phyloP scores from a whole-genome alignment of 768 basidiomycete species.

The Psilocybe azurescens region DNA sequence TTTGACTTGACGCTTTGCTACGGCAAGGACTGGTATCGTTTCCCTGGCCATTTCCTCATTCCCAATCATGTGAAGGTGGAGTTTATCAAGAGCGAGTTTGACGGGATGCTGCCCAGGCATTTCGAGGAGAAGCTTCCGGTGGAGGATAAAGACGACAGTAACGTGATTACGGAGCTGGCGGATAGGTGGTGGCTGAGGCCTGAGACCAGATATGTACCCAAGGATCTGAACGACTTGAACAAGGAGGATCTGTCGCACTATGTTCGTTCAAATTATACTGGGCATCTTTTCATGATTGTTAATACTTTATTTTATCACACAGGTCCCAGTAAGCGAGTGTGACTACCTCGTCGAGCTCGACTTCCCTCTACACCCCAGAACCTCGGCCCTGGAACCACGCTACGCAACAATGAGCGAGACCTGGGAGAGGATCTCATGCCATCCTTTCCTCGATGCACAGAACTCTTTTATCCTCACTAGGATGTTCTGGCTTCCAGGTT shows the following conservation, averaged over 20 bases:
- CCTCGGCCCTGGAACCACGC: conserved; percentile 74
- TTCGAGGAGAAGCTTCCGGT: conserved; percentile 47
- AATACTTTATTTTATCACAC: conserved; percentile 2
- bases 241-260: conserved; percentile 78
- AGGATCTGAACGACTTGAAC: conserved; percentile 88
- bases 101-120: conserved; percentile 86
- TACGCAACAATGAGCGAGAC: conserved; percentile 66
- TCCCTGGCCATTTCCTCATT: conserved; percentile 88
- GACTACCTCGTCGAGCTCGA: conserved; percentile 93
- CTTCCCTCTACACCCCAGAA: conserved; percentile 71
- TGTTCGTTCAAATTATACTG: conserved; percentile 46
- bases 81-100: conserved; percentile 92
- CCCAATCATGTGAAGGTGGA: conserved; percentile 83
- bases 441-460: conserved; percentile 81
- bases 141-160: conserved; percentile 29
- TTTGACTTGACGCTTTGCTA: conserved; percentile 83
- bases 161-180: conserved; percentile 33
- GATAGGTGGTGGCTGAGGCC: conserved; percentile 56
- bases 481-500: conserved; percentile 80
- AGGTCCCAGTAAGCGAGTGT: conserved; percentile 78
- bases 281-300: conserved; percentile 7
- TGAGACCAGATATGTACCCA: conserved; percentile 65
- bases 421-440: conserved; percentile 87
- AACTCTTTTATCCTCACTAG: conserved; percentile 77
- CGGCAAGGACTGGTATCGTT: conserved; percentile 96